Evolutionary conservation across 2,329 filamentous ascomycete genomes (phyloP).

Genomic region (Akanthomyces lecanii): DNA sequence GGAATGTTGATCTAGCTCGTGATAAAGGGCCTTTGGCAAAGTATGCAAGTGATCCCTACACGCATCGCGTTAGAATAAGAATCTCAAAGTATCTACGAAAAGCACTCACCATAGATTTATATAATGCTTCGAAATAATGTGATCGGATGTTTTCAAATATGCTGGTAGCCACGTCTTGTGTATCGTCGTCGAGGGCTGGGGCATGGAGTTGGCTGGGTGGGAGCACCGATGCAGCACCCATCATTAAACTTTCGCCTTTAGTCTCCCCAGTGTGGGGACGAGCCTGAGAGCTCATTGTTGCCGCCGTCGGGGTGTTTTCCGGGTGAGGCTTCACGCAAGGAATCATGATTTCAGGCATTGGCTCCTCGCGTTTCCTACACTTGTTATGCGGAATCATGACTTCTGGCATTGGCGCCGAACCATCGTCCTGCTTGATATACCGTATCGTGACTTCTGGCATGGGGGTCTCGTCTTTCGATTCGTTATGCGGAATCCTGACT

Average conservation of each 20-base stretch:
- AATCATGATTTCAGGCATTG: not conserved
- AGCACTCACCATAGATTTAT: slow-evolving; percentile 55
- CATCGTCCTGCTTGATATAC: not conserved
- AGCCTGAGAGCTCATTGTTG: not conserved
- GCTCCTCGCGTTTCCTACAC: not conserved
- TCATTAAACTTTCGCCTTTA: not conserved
- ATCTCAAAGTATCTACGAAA: slow-evolving; percentile 26
- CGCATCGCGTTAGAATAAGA: slow-evolving; percentile 18
- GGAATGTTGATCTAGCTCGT: slow-evolving; percentile 66
- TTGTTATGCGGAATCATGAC: not conserved
- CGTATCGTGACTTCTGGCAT: not conserved
- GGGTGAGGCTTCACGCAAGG: not conserved
- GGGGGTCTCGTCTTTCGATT: not conserved
- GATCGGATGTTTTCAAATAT: slow-evolving; percentile 56
- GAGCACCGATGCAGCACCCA: not conserved
- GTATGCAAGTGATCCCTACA: slow-evolving; percentile 70
- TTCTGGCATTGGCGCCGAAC: not conserved
- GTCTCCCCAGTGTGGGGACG: not conserved
- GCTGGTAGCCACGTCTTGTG: slow-evolving; percentile 42
- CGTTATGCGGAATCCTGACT: not conserved
- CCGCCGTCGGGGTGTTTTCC: not conserved
- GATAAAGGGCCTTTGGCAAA: slow-evolving; percentile 80
- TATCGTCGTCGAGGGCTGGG: slow-evolving; percentile 21
- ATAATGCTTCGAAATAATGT: slow-evolving; percentile 57
- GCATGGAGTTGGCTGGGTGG: slow-evolving; percentile 1